Base-by-base conservation (phyloP, 2,329 filamentous ascomycete genomes). In the Fusarium haematococcum region DNA sequence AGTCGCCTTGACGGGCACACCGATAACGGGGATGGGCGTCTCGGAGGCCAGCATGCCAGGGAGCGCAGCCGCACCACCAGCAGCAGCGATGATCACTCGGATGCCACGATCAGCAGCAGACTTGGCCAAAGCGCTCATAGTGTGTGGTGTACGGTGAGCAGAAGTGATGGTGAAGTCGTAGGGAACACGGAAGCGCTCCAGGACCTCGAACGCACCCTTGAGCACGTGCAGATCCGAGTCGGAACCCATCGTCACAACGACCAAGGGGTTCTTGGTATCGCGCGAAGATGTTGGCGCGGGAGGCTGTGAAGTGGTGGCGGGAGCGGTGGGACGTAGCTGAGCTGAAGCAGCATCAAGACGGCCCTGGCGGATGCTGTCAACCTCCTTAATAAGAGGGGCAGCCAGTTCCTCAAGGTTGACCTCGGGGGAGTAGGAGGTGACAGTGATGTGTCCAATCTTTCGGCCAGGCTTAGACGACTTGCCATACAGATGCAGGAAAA, bases 361-460 rank as follows among this genome's bases (percentile, higher is more conserved):
- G 67, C 89, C 88, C n/a, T 85, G 84, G 54, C 89, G 88, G 75
- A 93, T 90, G 14, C 81, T 79, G 76, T 93, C 89, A 27, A 91
- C 89, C 61, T 89, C 84, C 52, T 91, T 85, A 68, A 97, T 90
- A 25, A 98, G 88, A 61, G 93, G 90, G 41, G 93, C 90, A 16
- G 92, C 88, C 18, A 88, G 86, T 80, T 81, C 74, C 68, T 88
- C 86, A 18, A 91, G 83, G n/a, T 93, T 91, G 77, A 92, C 88
- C 41, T 89, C 85, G 80, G 95, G 91, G 0, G 90, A 91, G 14
- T 89, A 86, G 1, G 91, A 91, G 2, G 94, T 93, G 41, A 97
- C 85, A 1, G 95, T 98, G 76, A 99, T 91, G 82, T 99, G 97
- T 13, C 96, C 96, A 85, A 98, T 98, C 84, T 98, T 99, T 54